Base-by-base conservation (phyloP, 2,329 filamentous ascomycete species). In the Teratosphaeria viscida region DNA sequence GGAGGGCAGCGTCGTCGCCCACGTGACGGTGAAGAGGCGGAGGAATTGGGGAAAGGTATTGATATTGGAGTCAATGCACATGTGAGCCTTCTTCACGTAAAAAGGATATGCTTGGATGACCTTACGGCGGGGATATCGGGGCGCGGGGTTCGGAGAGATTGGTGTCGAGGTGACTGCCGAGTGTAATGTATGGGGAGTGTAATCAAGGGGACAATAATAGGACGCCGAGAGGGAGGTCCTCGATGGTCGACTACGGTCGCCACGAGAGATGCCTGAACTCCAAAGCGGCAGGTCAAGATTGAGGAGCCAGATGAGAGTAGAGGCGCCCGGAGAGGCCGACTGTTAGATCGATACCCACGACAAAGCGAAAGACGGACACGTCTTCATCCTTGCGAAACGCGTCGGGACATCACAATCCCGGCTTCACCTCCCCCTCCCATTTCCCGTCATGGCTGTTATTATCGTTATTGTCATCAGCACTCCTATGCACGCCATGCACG, bases 401-500 rank as follows among this genome's bases (percentile, higher is more conserved):
- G 29, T 32, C 29, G 29, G 29, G 1, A 12, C 6, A 14, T 37
- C 27, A 54, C n/a, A n/a, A 16, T 7, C 34, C 34, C 23, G 16
- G 27, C 53, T 54, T 54, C 53, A 37, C 16, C 55, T 23, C 23
- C 5, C 57, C 34, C 5, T 52, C 37, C n/a, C 23, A 32, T 32
- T 32, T 32, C 29, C 29, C 29, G 5, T 32, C 29, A 7, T 32
- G 5, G 29, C 5, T 32, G 7, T 32, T 32, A 32, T 32, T 5
- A 23, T 23, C 2, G 2, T 23, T 23, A 23, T 23, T 23, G 2
- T 23, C 2, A 23, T 23, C 19, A 55, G 39, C 12, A 52, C 52
- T 57, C 19, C 57, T 54, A 52, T 60, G 60, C 39, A 58, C 57
- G 43, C 58, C 62, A 27, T 59, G 29, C 54, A 55, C 27, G 29